Evolutionary conservation across 1,139 yeast species (phyloP), one percentile per base, ranked within the genome.

Genomic region (Sugiyamaella xylanicola): DNA sequence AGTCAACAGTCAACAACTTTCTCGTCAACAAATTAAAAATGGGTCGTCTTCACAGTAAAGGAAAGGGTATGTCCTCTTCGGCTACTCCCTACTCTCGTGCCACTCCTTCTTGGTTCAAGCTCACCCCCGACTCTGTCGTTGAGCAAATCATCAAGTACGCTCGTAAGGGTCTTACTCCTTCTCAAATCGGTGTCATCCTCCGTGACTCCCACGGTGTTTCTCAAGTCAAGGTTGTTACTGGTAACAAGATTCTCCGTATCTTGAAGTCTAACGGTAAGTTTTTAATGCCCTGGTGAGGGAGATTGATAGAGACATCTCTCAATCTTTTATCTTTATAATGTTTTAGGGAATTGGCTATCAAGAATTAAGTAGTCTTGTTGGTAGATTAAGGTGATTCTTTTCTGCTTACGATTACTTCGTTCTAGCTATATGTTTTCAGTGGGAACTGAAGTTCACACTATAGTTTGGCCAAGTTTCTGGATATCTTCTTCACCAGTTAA

Each of bases 181-280:
- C 99, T 73, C 96, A 91, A 81, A 93, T 93, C 70, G 99, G 99
- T 88, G 99, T 93, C 75, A 81, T 91, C 75, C 90, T 93, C 79
- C 92, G 99, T 86, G 99, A 93, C 82, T 95, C 98, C 73, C 99
- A 95, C 84, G 99, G 99, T 82, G 98, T 93, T 73, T 86, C 97
- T 77, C 97, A 92, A 82, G 81, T 97, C 73, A 91, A 86, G 83
- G 86, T 92, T 76, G 91, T 90, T 81, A 93, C 99, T 71, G 98
- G 98, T 65, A 92, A 92, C 97, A 95, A 95, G 90, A 87, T 93
- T 76, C 87, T 93, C 80, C 92, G 99, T 87, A 91, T 93, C 84
- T 86, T 93, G 79, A 95, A 92, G 83, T 87, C 98, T 67, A 90
- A 91, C 84, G 99, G 99, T 88, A 78, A 61, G 73, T 70, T 54